A percentile compares a stretch with the other conserved stretches of the same genome.
phyloP scores from a whole-genome alignment of 2,329 filamentous ascomycete species.

The Aspergillus quadricinctus region DNA sequence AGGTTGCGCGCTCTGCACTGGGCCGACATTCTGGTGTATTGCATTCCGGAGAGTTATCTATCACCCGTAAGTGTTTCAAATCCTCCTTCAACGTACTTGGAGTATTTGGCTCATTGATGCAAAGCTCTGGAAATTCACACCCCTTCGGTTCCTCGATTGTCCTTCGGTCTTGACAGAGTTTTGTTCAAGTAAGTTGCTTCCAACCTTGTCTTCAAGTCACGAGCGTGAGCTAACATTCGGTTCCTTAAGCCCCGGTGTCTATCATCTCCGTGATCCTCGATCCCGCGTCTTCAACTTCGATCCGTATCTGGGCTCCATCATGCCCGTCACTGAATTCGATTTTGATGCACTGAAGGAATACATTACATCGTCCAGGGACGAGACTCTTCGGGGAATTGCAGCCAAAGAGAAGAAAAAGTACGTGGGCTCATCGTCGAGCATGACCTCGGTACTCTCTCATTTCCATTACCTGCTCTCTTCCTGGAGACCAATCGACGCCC shows the following conservation, averaged over 20 bases:
- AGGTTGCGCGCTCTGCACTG: conserved; percentile 9
- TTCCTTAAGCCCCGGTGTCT: conserved; percentile 65
- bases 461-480: conserved; percentile 88
- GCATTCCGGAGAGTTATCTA: neutral
- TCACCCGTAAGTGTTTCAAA: conserved; percentile 12
- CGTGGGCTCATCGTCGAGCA: conserved; percentile 92
- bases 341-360: conserved; percentile 82
- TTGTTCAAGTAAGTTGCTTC: conserved; percentile 67
- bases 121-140: conserved; percentile 42
- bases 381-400: conserved; percentile 64
- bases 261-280: conserved; percentile 81
- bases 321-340: conserved; percentile 90
- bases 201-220: neutral
- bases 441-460: conserved; percentile 81
- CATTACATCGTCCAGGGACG: conserved; percentile 85
- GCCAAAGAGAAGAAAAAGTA: conserved; percentile 68
- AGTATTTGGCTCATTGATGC: conserved; percentile 1
- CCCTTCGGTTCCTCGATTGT: conserved; percentile 57
- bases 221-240: conserved; percentile 6
- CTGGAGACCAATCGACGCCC: conserved; percentile 69
- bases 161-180: conserved; percentile 78
- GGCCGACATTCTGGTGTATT: conserved; percentile 6
- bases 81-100: neutral
- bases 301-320: conserved; percentile 86
- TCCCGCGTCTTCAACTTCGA: conserved; percentile 95